Evolutionary conservation across 768 basidiomycete genomes (phyloP), one percentile per base, ranked within the genome.

Genomic region (Mycena vulgaris): DNA sequence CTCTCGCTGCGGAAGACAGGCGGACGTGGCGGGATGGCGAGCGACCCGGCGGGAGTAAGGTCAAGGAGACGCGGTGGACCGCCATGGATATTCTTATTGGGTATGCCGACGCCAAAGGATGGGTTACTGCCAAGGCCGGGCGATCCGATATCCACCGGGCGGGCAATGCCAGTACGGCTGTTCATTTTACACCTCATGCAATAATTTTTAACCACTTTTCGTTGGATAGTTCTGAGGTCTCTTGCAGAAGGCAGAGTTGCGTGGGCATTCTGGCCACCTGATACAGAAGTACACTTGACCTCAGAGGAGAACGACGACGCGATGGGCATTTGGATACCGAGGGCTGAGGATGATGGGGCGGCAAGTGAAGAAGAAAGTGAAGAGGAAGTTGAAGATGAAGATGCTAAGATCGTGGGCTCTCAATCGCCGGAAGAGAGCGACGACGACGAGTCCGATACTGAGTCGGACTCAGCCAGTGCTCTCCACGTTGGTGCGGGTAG

Each of bases 51-150:
- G 55, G 71, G 28, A 70, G 52, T 25, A 66, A 62, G 21, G 69
- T 66, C 25, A 75, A 75, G 63, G 71, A 76, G n/a, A 77, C 75
- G 30, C 48, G 71, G 14, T 98, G 96, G 97, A 96, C 95, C 0
- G 92, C 96, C 5, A 94, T 93, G 83, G 93, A 95, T 73, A 86
- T 98, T 56, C 86, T 98, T 69, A 89, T 87, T 6, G 90, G 92
- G 3, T 93, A 93, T 78, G 95, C 97, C 2, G 78, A 88, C 57
- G 83, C 86, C 66, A 94, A 93, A 78, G 92, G 94, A 23, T 95
- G 92, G 91, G 80, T 96, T 47, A 98, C 97, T 35, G 96, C 97
- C 13, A 94, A 96, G 79, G 94, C 94, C 7, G 96, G 95, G 1
- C 81, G 97, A 69, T 92, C 96, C 3, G 97, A 99, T 80, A 83